Conservation (phyloP, 2,329 filamentous ascomycete species). For the Fonsecaea multimorphosa region DNA sequence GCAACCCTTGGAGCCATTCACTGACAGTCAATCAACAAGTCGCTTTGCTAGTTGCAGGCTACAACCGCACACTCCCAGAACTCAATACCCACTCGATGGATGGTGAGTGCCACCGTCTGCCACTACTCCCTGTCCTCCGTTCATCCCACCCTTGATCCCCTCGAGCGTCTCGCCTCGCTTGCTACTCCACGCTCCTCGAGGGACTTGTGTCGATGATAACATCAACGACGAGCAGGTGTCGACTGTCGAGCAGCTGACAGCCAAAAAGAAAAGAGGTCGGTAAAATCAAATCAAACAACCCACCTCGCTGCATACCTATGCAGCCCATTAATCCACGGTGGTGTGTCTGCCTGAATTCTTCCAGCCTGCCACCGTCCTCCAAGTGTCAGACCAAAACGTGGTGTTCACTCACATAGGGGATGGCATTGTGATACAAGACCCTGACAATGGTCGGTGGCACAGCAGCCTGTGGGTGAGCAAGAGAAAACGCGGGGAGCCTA, state of each 20-base stretch:
- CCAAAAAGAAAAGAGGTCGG: not conserved
- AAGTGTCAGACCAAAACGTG: constrained; percentile 30
- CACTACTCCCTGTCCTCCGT: not conserved
- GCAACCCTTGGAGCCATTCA: not conserved
- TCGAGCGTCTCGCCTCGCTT: constrained; percentile 11
- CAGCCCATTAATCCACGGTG: constrained; percentile 2
- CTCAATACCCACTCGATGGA: constrained; percentile 20
- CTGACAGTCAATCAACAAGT: not conserved
- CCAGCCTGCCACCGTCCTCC: constrained; percentile 19
- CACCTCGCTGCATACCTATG: constrained; percentile 4
- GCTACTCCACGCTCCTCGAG: not conserved
- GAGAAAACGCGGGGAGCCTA: constrained; percentile 29
- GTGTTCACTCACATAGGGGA: constrained; percentile 23
- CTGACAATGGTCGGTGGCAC: constrained; percentile 5
- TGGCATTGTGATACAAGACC: constrained; percentile 28
- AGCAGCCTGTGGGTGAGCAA: constrained; percentile 18
- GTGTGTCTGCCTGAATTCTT: constrained; percentile 16
- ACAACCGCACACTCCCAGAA: constrained; percentile 8
- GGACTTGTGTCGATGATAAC: not conserved
- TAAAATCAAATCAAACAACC: not conserved
- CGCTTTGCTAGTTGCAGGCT: constrained; percentile 21
- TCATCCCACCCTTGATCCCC: constrained; percentile 7
- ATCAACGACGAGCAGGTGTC: not conserved
- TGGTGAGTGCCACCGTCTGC: constrained; percentile 14
- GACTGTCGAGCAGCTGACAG: not conserved